These are phyloP conservation scores for Amanita exitialis DNA, from an alignment of 768 basidiomycete species.

Conservation along the genomic window DNA sequence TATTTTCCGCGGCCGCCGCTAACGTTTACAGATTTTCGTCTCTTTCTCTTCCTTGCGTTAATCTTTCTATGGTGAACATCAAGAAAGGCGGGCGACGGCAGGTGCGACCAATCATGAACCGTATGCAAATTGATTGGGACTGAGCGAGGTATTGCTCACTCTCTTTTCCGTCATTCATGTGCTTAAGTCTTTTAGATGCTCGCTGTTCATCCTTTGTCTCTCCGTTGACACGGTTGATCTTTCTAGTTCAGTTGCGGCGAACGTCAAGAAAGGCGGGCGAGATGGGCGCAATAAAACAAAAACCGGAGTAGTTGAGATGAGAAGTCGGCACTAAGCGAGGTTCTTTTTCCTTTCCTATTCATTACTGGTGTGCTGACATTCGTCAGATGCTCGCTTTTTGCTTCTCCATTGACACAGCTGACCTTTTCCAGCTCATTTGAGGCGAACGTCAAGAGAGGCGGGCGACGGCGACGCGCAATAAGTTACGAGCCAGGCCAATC, in stretches of 20 bases:
- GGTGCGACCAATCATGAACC: background rate
- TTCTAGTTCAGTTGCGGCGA: too few species aligned
- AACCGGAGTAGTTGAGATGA: background rate
- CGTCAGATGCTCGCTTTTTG: background rate
- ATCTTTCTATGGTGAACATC: background rate
- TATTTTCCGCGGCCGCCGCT: background rate
- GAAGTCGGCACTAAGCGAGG: background rate
- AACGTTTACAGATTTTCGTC: background rate
- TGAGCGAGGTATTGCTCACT: background rate
- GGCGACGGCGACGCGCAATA: background rate
- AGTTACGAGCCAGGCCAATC: too few species aligned
- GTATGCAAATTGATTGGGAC: background rate
- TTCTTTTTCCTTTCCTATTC: background rate
- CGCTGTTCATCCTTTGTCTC: too few species aligned
- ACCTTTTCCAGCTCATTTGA: background rate
- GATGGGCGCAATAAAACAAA: too few species aligned
- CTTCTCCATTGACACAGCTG: background rate
- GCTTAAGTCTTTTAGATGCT: too few species aligned
- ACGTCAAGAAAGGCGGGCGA: too few species aligned
- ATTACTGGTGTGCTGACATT: too few species aligned
- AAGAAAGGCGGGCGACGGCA: background rate
- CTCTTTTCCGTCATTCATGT: too few species aligned
- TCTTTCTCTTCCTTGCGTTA: background rate
- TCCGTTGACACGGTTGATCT: background rate
- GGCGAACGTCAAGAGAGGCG: background rate